Evolutionary conservation across 495 filamentous ascomycete species (phyloP).

Genomic region (Penicillium subrubescens): DNA sequence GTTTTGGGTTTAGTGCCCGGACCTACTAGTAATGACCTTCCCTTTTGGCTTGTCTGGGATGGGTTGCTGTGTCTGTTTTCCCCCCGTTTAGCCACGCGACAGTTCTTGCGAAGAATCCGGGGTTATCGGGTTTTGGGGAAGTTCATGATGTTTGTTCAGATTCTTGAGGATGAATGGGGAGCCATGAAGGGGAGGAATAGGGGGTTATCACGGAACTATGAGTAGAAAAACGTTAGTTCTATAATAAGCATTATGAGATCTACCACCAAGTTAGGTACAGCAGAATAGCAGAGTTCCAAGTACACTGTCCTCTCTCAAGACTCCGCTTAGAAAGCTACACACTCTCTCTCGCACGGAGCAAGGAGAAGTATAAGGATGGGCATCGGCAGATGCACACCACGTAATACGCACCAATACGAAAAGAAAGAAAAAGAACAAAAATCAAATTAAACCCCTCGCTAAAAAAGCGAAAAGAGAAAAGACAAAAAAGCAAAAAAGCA

Average conservation of each 20-base stretch:
- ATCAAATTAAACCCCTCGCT: not conserved
- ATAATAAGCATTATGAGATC: not conserved
- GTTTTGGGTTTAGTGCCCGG: slow-evolving; percentile 15
- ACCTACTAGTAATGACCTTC: slow-evolving; percentile 22
- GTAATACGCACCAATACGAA: not conserved
- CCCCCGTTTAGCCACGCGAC: slow-evolving; percentile 9
- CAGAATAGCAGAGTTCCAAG: not conserved
- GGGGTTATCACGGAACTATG: not conserved
- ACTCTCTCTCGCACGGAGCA: not conserved
- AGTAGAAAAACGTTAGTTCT: not conserved
- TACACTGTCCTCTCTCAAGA: not conserved
- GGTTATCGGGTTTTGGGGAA: slow-evolving; percentile 1
- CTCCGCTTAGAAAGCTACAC: not conserved
- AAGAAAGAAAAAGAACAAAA: not conserved
- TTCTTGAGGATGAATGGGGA: not conserved
- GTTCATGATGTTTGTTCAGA: not conserved
- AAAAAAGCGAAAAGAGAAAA: not conserved
- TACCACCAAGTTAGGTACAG: not conserved
- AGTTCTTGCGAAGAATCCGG: slow-evolving; percentile 8
- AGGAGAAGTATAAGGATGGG: not conserved
- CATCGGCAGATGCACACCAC: slow-evolving; percentile 3
- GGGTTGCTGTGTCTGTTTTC: not conserved
- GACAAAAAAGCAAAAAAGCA: not conserved
- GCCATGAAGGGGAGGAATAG: not conserved
- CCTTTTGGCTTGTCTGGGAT: slow-evolving; percentile 13